Base-by-base conservation (phyloP, 495 filamentous ascomycete genomes). In the Staphylotrichum tortipilum region DNA sequence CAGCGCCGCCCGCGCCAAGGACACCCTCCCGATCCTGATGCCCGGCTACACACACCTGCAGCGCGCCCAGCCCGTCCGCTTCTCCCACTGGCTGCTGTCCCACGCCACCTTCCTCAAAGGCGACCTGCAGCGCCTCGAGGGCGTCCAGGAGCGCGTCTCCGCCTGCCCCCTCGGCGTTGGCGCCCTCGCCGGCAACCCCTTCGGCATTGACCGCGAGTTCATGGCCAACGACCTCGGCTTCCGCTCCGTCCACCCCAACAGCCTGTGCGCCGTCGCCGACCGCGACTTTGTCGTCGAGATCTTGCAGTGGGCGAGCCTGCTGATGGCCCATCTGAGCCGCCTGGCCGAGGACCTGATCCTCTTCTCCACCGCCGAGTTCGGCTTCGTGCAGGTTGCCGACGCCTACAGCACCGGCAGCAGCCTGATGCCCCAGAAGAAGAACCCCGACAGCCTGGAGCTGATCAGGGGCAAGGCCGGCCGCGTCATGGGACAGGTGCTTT, bases 141-240 rank as follows among this genome's bases (percentile, higher is more conserved):
- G 89, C 66, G 79, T 90, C 9, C 79, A 78, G 53, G 74, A 74
- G 57, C 76, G 88, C 14, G 82, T 95, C 21, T 94, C 95, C 65
- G 68, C 74, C 47, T 82, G 78, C 54, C 87, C 90, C 0, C 80
- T 95, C 2, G 91, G 90, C 6, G 84, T 81, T 46, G 89, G 91
- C 49, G 91, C 89, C 1, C 75, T 95, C 2, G 88, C 89, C n/a
- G 90, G 90, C 22, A 95, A 96, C 70, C 81, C 87, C 4, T 95
- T 95, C 68, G 73, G 78, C 55, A 87, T 96, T 61, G 91, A 95
- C 64, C 81, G 90, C n/a, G 82, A 85, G 50, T 79, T 81, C 47
- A 88, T 96, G 75, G 86, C 88, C 9, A 77, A 84, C 62, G 90
- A 96, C 68, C 79, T 96, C 3, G 88, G 89, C 47, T 96, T 95